Conservation (phyloP, 768 basidiomycete genomes). For the Hericium erinaceus region DNA sequence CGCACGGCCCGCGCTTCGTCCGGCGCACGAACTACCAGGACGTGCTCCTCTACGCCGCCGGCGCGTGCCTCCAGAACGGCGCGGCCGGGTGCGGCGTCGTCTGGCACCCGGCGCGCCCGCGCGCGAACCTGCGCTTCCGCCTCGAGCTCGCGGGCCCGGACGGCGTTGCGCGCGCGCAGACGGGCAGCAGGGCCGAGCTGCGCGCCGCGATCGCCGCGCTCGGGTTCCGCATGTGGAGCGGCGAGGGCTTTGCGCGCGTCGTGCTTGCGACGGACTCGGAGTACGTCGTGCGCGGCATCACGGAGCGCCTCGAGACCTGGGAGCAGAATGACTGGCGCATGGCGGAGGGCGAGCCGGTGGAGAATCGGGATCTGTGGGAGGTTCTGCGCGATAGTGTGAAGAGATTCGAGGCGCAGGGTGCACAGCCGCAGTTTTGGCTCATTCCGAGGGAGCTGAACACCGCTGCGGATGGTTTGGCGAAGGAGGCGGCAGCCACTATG, state of each 20-base stretch:
- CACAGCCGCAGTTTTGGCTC: constrained; percentile 17
- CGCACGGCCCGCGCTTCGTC: constrained; percentile 2
- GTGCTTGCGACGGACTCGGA: constrained; percentile 24
- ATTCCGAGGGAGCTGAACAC: constrained; percentile 11
- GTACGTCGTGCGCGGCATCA: constrained; percentile 22
- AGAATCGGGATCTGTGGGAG: constrained; percentile 22
- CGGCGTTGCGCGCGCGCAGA: constrained; percentile 9
- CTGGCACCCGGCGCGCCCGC: neutral
- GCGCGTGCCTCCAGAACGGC: neutral
- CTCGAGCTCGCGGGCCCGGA: neutral
- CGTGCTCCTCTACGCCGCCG: constrained; percentile 1
- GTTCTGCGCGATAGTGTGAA: constrained; percentile 10
- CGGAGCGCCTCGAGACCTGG: constrained; percentile 19
- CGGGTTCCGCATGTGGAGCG: constrained; percentile 17
- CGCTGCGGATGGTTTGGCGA: constrained; percentile 18
- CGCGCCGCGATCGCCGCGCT: constrained; percentile 22
- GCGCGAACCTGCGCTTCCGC: neutral
- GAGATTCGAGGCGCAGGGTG: constrained; percentile 11
- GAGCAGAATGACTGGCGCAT: constrained; percentile 17
- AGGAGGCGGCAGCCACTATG: neutral
- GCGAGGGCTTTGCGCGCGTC: constrained; percentile 21
- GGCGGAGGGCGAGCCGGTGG: constrained; percentile 7
- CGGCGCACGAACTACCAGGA: constrained; percentile 3
- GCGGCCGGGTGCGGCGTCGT: neutral
- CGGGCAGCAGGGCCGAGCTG: constrained; percentile 28